These are phyloP conservation scores for Saccharomycopsis hybrid DNA, from an alignment of 1,139 yeast species.

Conservation along the genomic window DNA sequence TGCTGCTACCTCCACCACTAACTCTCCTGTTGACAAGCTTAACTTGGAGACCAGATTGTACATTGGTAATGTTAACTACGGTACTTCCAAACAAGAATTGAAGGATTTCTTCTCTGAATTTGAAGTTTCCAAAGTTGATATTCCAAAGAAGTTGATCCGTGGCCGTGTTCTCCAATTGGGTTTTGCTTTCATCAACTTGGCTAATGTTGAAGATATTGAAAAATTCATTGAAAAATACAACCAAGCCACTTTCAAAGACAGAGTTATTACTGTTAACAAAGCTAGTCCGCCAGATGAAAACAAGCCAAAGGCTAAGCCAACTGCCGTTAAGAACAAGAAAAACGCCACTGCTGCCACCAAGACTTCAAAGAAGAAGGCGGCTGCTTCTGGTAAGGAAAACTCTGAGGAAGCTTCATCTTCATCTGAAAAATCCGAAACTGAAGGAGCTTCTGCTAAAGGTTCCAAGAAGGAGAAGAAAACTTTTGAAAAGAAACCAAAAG, in stretches of 20 bases:
- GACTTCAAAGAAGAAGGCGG: slow-evolving; percentile 1
- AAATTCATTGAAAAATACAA: slow-evolving; percentile 17
- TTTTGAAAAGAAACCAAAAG: slow-evolving; percentile 22
- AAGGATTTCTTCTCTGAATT: slow-evolving; percentile 30
- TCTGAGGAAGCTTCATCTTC: background rate
- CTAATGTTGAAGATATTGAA: slow-evolving; percentile 11
- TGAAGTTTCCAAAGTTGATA: slow-evolving; percentile 13
- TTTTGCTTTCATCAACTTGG: slow-evolving; percentile 19
- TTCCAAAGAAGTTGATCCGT: slow-evolving; percentile 10
- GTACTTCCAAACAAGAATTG: slow-evolving; percentile 40
- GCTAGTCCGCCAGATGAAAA: slow-evolving; percentile 16
- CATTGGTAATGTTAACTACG: slow-evolving; percentile 40
- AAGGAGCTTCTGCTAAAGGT: slow-evolving; percentile 4
- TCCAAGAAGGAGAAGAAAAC: background rate
- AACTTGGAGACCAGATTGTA: slow-evolving; percentile 26
- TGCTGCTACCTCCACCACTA: background rate
- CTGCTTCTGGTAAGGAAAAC: slow-evolving; percentile 1
- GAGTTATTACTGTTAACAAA: slow-evolving; percentile 13
- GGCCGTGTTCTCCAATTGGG: slow-evolving; percentile 12
- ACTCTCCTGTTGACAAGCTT: slow-evolving; percentile 11
- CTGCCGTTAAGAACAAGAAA: background rate
- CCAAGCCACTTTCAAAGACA: slow-evolving; percentile 13
- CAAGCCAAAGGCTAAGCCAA: slow-evolving; percentile 9
- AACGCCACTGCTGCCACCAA: slow-evolving; percentile 2
- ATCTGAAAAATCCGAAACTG: background rate